These are phyloP conservation scores for Suhomyces bribrorum DNA, from an alignment of 1,139 yeast genomes.

Conservation along the genomic window DNA sequence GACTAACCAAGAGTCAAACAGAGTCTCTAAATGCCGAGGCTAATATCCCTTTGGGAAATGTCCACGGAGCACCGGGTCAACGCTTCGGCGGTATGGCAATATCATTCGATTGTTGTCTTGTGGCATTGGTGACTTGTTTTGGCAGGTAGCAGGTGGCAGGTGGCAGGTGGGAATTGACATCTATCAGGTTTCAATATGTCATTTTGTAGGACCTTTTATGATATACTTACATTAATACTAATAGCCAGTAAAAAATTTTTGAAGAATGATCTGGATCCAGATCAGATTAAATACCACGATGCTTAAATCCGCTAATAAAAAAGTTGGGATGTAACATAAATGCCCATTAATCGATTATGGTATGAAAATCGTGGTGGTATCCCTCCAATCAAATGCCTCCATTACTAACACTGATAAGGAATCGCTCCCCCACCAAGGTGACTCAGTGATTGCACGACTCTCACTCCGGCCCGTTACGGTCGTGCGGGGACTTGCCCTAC, in stretches of 20 bases:
- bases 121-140: background rate
- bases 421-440: constrained; percentile 5
- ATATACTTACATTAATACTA: constrained; percentile 2
- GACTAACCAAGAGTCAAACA: too few species aligned
- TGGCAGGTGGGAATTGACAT: too few species aligned
- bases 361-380: background rate
- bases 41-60: background rate
- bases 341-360: too few species aligned
- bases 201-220: too few species aligned
- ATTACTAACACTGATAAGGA: constrained; percentile 8
- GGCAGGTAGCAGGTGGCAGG: too few species aligned
- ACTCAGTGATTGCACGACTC: constrained; percentile 1
- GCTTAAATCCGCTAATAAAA: background rate
- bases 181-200: too few species aligned
- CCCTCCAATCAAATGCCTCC: constrained; percentile 8
- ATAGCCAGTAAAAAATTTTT: background rate
- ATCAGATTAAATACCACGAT: background rate
- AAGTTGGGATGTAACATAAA: background rate
- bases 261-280: background rate
- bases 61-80: background rate
- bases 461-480: constrained; percentile 7
- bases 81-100: background rate
- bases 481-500: constrained; percentile 7
- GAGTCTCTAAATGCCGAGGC: background rate
- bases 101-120: background rate